Evolutionary conservation across 257 asterid genomes (phyloP), one percentile per base, ranked within the genome.

Genomic region (Verbena officinalis): DNA sequence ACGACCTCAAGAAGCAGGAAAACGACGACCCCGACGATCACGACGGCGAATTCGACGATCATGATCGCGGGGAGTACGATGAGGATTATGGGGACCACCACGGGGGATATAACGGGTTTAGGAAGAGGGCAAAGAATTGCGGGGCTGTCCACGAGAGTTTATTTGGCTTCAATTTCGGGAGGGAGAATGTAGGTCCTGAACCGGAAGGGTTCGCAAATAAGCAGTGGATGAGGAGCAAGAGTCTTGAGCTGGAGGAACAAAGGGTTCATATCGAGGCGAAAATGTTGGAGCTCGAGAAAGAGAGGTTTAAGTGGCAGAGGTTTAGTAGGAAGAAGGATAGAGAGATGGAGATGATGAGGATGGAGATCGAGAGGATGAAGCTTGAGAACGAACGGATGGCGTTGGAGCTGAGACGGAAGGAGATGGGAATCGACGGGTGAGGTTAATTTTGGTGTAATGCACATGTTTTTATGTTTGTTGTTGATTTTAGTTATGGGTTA

Each of bases 211-310:
- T 5, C 33, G 30, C 61, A 4, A 72, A 61, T 45, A 73, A 71
- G 75, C 73, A 73, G 78, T 58, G 80, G 52, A 38, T 64, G 36
- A 78, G 48, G 13, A 39, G 65, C 3, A 58, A 56, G 65, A 68
- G 65, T 52, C 55, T 70, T 59, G 75, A 83, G 56, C 16, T 77
- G 34, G 82, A 80, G 75, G 82, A 80, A 56, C 77, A 75, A 17
- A 77, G 80, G 72, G 56, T 83, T 20, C 73, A 75, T 12, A 67
- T 83, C 44, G 81, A 83, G 45, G 54, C 19, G 40, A 84, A 80
- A 6, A 75, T 80, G 86, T 24, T 83, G 77, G 86, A 83, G 54
- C 59, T 83, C 71, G 89, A 83, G 81, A 83, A 69, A 57, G 86
- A 83, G 69, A 75, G 74, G 64, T 73, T 80, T 61, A 83, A 80